These are phyloP conservation scores for Penicillium sp. DNA, from an alignment of 2,329 filamentous ascomycete genomes.

Conservation along the genomic window DNA sequence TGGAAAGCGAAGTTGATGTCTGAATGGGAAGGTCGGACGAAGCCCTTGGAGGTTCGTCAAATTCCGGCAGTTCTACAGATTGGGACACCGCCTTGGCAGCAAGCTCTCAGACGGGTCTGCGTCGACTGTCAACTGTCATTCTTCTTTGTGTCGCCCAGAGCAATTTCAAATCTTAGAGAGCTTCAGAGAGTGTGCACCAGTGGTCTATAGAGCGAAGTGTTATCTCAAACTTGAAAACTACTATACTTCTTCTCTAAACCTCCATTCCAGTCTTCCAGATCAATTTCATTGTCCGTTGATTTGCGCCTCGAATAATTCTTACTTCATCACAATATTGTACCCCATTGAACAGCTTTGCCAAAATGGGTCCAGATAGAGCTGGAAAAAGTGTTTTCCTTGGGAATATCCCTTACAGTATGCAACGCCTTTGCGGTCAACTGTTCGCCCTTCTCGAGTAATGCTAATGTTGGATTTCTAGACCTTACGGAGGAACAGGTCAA, in stretches of 20 bases:
- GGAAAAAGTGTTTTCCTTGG: conserved; percentile 55
- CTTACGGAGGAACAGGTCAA: conserved; percentile 95
- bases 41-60: conserved; percentile 27
- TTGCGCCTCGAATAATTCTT: not conserved
- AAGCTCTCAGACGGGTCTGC: conserved; percentile 8
- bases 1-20: conserved; percentile 29
- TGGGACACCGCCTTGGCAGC: conserved; percentile 31
- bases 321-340: not conserved
- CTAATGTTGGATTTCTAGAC: conserved; percentile 57
- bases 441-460: not conserved
- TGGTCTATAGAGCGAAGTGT: not conserved
- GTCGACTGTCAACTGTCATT: not conserved
- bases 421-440: conserved; percentile 50
- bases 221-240: conserved; percentile 7
- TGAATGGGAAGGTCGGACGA: conserved; percentile 32
- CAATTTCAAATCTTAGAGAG: conserved; percentile 2
- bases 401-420: conserved; percentile 72
- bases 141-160: not conserved
- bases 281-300: not conserved
- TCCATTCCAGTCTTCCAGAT: not conserved
- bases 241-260: not conserved
- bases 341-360: not conserved
- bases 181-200: not conserved
- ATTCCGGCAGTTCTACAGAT: conserved; percentile 28
- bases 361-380: conserved; percentile 50